Conservation (phyloP, 2,329 filamentous ascomycete genomes). For the Aspergillus ochraceoroseus region DNA sequence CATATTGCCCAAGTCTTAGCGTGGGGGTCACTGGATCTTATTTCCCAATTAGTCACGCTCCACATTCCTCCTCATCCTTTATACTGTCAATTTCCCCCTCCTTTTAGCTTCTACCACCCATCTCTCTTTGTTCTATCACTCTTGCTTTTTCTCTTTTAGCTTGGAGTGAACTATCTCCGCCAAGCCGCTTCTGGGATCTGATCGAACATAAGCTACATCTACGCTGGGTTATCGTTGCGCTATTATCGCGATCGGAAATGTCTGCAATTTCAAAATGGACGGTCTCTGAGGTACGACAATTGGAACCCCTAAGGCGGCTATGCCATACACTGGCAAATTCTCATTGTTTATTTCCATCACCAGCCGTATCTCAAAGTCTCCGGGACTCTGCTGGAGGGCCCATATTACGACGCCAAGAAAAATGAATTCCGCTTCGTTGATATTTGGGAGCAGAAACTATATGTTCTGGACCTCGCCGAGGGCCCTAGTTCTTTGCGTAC, state of each 20-base stretch:
- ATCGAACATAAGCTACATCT: background rate
- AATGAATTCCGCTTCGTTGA: slow-evolving; percentile 53
- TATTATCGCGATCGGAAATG: slow-evolving; percentile 23
- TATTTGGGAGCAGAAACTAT: slow-evolving; percentile 70
- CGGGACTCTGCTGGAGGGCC: slow-evolving; percentile 41
- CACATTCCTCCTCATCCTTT: background rate
- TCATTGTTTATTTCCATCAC: slow-evolving; percentile 10
- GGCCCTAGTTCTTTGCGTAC: slow-evolving; percentile 56
- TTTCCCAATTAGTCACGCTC: slow-evolving; percentile 7
- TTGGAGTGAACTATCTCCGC: background rate
- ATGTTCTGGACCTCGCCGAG: slow-evolving; percentile 62
- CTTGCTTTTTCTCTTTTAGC: no score
- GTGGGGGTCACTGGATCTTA: slow-evolving; percentile 8
- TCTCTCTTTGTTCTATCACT: background rate
- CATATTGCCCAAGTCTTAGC: no score
- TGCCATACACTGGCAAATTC: slow-evolving; percentile 6
- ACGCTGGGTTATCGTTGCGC: background rate
- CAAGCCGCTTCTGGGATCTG: background rate
- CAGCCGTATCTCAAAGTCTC: slow-evolving; percentile 40
- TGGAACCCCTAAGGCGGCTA: slow-evolving; percentile 2
- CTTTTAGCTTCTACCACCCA: no score
- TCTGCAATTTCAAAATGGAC: slow-evolving; percentile 43
- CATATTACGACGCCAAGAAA: slow-evolving; percentile 36
- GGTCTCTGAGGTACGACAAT: slow-evolving; percentile 41
- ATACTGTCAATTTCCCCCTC: background rate